phyloP scores from a whole-genome alignment of 208 protist species.

The Leishmania turanica region DNA sequence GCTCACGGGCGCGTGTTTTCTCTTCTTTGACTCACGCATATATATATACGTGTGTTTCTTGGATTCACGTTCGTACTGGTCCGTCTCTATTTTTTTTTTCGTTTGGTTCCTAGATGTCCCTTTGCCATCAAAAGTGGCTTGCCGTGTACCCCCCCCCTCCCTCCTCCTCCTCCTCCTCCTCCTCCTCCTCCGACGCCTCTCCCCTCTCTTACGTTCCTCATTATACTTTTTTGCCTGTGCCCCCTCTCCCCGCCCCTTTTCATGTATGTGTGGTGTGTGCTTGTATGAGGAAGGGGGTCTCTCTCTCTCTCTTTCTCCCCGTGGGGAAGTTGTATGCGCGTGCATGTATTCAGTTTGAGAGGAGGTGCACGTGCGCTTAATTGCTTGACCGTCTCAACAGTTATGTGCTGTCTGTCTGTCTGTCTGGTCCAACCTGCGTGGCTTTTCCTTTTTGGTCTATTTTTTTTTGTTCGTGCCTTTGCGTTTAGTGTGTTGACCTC shows the following conservation, averaged over 20 bases:
- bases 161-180: background rate
- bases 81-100: slow-evolving; percentile 11
- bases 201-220: background rate
- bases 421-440: background rate
- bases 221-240: slow-evolving; percentile 4
- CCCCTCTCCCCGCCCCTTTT: background rate
- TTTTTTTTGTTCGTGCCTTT: background rate
- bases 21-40: background rate
- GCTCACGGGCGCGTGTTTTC: background rate
- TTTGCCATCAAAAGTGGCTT: background rate
- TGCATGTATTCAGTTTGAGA: background rate
- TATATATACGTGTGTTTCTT: background rate
- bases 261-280: background rate
- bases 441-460: background rate
- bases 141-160: background rate
- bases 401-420: background rate
- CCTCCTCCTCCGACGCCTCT: background rate
- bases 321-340: background rate
- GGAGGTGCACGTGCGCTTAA: background rate
- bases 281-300: too few relatives aligned
- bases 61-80: background rate
- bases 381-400: background rate
- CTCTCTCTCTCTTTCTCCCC: background rate
- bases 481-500: background rate
- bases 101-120: slow-evolving; percentile 4